Percentiles rank a stretch among this genome's conserved stretches.
Conservation (phyloP, 163 green algal genomes). For the Prototheca wickerhamii region DNA sequence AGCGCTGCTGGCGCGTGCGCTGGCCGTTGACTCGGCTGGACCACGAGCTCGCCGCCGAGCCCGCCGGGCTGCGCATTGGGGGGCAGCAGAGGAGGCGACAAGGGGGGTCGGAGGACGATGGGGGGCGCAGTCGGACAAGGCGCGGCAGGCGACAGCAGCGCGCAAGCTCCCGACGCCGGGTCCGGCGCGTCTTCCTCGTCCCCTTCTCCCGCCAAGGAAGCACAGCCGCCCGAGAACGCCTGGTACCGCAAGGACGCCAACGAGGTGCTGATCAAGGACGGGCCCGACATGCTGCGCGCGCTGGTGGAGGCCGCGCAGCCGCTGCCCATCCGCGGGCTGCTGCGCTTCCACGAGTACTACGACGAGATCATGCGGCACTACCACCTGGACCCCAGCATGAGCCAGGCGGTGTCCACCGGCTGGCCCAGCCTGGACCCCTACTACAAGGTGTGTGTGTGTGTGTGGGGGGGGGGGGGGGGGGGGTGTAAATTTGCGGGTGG, state of each 20-base stretch:
- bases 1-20: constrained; percentile 60
- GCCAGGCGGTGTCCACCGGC: constrained; percentile 61
- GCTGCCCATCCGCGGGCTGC: constrained; percentile 58
- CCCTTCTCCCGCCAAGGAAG: too few relatives aligned
- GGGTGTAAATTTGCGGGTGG: not conserved
- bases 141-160: too few relatives aligned
- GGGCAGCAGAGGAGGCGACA: not conserved
- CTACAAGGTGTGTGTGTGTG: constrained; percentile 46
- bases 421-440: constrained; percentile 65
- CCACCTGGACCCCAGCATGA: constrained; percentile 35
- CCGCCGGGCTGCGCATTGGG: not conserved
- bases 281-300: constrained; percentile 36
- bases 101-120: too few relatives aligned
- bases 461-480: not conserved
- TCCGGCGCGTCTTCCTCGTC: too few relatives aligned
- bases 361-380: constrained; percentile 62
- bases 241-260: constrained; percentile 75
- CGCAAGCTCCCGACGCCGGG: too few relatives aligned
- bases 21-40: constrained; percentile 33
- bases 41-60: constrained; percentile 15
- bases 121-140: too few relatives aligned
- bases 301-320: constrained; percentile 43
- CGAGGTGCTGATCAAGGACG: constrained; percentile 73
- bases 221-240: constrained; percentile 1
- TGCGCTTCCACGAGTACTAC: constrained; percentile 51